A percentile compares a stretch with the other conserved stretches of the same genome.
Evolutionary conservation across 768 basidiomycete species (phyloP).

Genomic region (Tylopilus felleus): DNA sequence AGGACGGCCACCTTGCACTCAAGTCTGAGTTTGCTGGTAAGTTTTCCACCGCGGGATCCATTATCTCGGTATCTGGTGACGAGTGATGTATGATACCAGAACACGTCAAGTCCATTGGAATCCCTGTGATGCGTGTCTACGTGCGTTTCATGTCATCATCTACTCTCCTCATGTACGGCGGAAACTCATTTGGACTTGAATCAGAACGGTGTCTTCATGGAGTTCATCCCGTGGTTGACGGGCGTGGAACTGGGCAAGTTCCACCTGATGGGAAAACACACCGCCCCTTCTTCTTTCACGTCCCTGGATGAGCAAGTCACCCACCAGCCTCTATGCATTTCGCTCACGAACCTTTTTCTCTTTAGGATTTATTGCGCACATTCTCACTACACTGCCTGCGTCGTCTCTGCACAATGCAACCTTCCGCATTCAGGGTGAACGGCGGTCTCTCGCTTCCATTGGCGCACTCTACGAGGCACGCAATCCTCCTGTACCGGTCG

Average conservation of each 20-base stretch:
- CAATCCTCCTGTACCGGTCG: slow-evolving; percentile 19
- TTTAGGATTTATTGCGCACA: slow-evolving; percentile 36
- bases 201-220: slow-evolving; percentile 35
- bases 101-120: slow-evolving; percentile 27
- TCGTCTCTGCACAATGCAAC: slow-evolving; percentile 27
- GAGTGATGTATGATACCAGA: too few relatives aligned
- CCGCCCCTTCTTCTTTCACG: slow-evolving; percentile 30
- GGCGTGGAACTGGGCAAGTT: slow-evolving; percentile 29
- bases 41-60: not conserved
- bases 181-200: not conserved
- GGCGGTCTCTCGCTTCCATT: slow-evolving; percentile 23
- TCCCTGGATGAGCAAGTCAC: slow-evolving; percentile 30
- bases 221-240: slow-evolving; percentile 30
- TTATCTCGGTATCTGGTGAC: not conserved
- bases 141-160: slow-evolving; percentile 21
- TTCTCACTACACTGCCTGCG: slow-evolving; percentile 30
- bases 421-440: slow-evolving; percentile 38
- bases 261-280: slow-evolving; percentile 33
- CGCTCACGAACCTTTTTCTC: slow-evolving; percentile 1
- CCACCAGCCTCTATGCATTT: not conserved
- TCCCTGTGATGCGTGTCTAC: slow-evolving; percentile 32
- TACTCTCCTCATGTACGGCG: not conserved
- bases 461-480: slow-evolving; percentile 28
- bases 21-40: slow-evolving; percentile 32
- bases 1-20: slow-evolving; percentile 20